A percentile compares a stretch with the other conserved stretches of the same genome.
phyloP scores from a whole-genome alignment of 2,329 filamentous ascomycete species.

The Fusarium veterinarium region DNA sequence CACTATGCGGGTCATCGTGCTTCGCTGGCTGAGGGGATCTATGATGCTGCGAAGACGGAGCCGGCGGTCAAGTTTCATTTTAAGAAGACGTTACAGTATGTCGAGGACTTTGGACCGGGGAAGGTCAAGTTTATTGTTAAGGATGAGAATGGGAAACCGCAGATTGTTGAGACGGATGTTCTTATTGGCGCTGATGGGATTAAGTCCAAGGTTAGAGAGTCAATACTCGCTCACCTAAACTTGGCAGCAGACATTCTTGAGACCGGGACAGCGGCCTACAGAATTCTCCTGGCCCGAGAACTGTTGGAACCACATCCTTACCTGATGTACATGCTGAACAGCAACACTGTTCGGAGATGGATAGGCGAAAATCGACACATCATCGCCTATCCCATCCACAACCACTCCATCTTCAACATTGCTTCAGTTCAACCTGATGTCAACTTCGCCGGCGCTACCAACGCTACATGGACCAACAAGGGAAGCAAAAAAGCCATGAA shows the following conservation, averaged over 20 bases:
- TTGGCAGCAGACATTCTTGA: background rate
- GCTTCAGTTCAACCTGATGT: constrained; percentile 11
- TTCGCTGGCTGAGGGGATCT: constrained; percentile 10
- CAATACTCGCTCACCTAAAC: constrained; percentile 4
- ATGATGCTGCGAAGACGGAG: constrained; percentile 11
- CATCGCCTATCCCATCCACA: constrained; percentile 27
- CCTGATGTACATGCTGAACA: constrained; percentile 13
- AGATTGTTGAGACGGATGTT: constrained; percentile 12
- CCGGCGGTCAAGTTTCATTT: constrained; percentile 25
- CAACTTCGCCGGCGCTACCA: constrained; percentile 16
- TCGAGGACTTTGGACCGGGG: background rate
- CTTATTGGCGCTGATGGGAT: constrained; percentile 28
- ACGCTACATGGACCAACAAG: constrained; percentile 24
- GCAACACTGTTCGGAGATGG: constrained; percentile 1
- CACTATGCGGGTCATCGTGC: constrained; percentile 22
- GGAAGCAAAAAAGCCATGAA: constrained; percentile 27
- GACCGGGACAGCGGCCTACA: constrained; percentile 8
- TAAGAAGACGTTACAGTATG: constrained; percentile 2
- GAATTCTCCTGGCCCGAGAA: background rate
- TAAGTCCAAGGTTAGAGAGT: constrained; percentile 24
- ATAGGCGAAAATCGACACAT: constrained; percentile 22
- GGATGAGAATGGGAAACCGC: background rate
- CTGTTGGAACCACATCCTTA: constrained; percentile 12
- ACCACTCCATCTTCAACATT: constrained; percentile 26
- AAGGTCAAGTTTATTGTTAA: constrained; percentile 3